These are phyloP conservation scores for Saturnispora sekii DNA, from an alignment of 805 yeast species.

Conservation along the genomic window DNA sequence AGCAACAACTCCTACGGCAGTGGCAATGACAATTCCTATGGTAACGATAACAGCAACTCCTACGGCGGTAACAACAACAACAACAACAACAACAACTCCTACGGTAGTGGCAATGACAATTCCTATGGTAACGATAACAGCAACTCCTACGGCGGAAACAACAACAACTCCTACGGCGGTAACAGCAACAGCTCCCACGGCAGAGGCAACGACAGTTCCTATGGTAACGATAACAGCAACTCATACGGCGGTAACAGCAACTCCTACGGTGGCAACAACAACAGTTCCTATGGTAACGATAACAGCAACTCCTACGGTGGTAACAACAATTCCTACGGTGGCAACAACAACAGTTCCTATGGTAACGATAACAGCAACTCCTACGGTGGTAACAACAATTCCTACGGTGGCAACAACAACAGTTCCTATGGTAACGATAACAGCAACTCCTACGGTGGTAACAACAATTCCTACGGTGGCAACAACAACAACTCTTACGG, in stretches of 20 bases:
- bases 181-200: constrained; percentile 27
- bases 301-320: constrained; percentile 26
- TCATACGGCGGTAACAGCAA: constrained; percentile 23
- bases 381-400: constrained; percentile 8
- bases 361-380: constrained; percentile 13
- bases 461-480: constrained; percentile 16
- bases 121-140: constrained; percentile 11
- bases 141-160: constrained; percentile 24
- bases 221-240: constrained; percentile 18
- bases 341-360: constrained; percentile 8
- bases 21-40: constrained; percentile 21
- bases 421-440: neutral
- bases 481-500: constrained; percentile 18
- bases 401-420: constrained; percentile 11
- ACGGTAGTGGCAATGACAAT: constrained; percentile 19
- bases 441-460: constrained; percentile 24
- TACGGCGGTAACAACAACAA: constrained; percentile 18
- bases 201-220: constrained; percentile 18
- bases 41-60: constrained; percentile 17
- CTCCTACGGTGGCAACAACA: constrained; percentile 10
- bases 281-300: constrained; percentile 6
- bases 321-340: constrained; percentile 10
- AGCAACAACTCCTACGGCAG: constrained; percentile 18
- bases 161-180: constrained; percentile 26
- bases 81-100: constrained; percentile 15